Evolutionary conservation across 805 yeast genomes (phyloP).

Genomic region (Brettanomyces nanus): DNA sequence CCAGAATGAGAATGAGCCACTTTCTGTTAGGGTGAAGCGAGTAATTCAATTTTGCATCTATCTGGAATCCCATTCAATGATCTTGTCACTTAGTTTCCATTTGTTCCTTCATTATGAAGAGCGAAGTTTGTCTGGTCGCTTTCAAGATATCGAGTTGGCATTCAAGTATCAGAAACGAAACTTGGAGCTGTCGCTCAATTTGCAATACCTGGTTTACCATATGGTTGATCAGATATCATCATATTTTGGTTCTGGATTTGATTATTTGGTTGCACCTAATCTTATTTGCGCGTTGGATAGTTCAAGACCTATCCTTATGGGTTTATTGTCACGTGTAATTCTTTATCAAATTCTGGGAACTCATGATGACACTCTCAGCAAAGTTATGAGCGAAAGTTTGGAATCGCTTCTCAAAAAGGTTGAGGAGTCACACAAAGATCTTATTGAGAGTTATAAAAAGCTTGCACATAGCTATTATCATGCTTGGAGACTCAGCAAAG

Average conservation of each 20-base stretch:
- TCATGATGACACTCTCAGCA: background rate
- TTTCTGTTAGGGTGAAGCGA: slow-evolving; percentile 13
- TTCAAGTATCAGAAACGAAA: slow-evolving; percentile 29
- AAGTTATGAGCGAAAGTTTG: background rate
- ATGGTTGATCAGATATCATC: slow-evolving; percentile 24
- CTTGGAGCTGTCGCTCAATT: slow-evolving; percentile 21
- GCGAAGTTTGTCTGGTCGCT: slow-evolving; percentile 14
- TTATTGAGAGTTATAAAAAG: slow-evolving; percentile 4
- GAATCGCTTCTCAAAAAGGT: background rate
- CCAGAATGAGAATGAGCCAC: background rate
- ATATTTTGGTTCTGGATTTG: slow-evolving; percentile 36
- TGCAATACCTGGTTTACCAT: slow-evolving; percentile 26
- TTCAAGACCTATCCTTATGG: background rate
- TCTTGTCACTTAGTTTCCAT: slow-evolving; percentile 27
- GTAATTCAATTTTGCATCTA: slow-evolving; percentile 12
- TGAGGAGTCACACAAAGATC: background rate
- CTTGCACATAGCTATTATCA: slow-evolving; percentile 14
- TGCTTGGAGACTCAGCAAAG: slow-evolving; percentile 17
- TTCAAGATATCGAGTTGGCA: too few species aligned
- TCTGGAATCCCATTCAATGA: slow-evolving; percentile 10
- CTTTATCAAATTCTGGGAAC: background rate
- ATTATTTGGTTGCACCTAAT: slow-evolving; percentile 33
- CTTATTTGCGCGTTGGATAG: slow-evolving; percentile 8
- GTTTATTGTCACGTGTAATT: background rate
- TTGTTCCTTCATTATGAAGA: slow-evolving; percentile 34